Evolutionary conservation across 2,329 filamentous ascomycete genomes (phyloP), one percentile per base, ranked within the genome.

Genomic region (Botrytis aclada): DNA sequence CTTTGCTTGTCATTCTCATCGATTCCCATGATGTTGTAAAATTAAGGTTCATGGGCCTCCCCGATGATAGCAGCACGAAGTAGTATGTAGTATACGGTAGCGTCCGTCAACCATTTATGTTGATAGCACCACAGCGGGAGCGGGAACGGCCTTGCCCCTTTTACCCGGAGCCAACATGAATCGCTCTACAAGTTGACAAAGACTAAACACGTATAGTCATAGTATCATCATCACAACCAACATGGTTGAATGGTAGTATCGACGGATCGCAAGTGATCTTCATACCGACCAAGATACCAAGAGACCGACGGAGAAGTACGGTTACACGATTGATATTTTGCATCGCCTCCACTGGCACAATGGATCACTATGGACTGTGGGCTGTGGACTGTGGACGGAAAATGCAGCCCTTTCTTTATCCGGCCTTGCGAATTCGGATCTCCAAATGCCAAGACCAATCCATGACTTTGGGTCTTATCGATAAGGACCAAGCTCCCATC

Each of bases 381-480:
- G 10, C 43, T 25, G 45, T n/a, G 47, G 47, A 51, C 47, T n/a
- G 51, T 54, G 51, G 39, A 63, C 60, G 34, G 45, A 37, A 14
- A 66, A 51, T 34, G 64, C 16, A 66, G 34, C 32, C 25, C 22
- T 34, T 43, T 39, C 64, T 29, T 29, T 7, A 54, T 56, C 64
- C 47, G 64, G 45, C 64, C 64, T 29, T 67, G 64, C 64, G 64
- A 67, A 3, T 16, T 56, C 45, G 64, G 64, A 56, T 32, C 16
- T 65, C 64, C 14, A n/a, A 29, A 39, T 41, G 64, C 63, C 63
- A 66, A 66, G 45, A 39, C 63, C 32, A 25, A 20, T 14, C 54
- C 54, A 58, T 20, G 1, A 8, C 39, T 14, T 2, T 18, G 54
- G 39, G 58, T 37, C 70, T 71, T 71, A 71, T 71, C 70, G 70